These are phyloP conservation scores for Xylaria scruposa DNA, from an alignment of 495 filamentous ascomycete species.

Conservation along the genomic window DNA sequence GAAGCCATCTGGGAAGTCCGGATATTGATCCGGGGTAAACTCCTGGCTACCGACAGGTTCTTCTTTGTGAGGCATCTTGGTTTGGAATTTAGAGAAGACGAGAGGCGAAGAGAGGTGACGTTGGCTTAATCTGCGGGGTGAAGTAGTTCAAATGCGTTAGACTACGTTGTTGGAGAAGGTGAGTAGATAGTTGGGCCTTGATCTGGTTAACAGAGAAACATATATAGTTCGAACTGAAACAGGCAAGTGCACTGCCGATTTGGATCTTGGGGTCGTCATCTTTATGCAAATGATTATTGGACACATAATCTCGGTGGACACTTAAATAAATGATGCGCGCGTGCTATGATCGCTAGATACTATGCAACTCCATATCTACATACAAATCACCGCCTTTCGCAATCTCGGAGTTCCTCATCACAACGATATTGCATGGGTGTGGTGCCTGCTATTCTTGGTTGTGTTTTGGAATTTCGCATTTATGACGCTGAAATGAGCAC, in stretches of 20 bases:
- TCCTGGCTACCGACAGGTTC: constrained; percentile 22
- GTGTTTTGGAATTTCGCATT: not conserved
- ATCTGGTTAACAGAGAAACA: not conserved
- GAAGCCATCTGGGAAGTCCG: constrained; percentile 59
- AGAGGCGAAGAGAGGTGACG: not conserved
- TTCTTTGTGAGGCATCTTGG: constrained; percentile 20
- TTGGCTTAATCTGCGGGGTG: not conserved
- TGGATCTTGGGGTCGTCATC: not conserved
- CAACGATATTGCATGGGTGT: not conserved
- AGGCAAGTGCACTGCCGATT: not conserved
- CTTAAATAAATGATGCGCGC: not conserved
- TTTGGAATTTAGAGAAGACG: not conserved
- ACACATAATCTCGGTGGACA: not conserved
- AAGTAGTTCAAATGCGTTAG: not conserved
- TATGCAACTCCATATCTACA: not conserved
- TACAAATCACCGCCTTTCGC: constrained; percentile 18
- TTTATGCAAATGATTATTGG: not conserved
- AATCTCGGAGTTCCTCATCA: not conserved
- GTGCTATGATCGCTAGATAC: not conserved
- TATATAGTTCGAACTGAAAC: not conserved
- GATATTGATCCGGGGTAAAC: constrained; percentile 44
- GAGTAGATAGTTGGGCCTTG: not conserved
- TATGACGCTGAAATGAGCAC: constrained; percentile 9
- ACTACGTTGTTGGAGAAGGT: not conserved
- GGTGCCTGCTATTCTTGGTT: not conserved